A percentile compares a stretch with the other conserved stretches of the same genome.
These are phyloP conservation scores for Trichoderma reesei DNA, from an alignment of 495 filamentous ascomycete species.

Conservation along the genomic window DNA sequence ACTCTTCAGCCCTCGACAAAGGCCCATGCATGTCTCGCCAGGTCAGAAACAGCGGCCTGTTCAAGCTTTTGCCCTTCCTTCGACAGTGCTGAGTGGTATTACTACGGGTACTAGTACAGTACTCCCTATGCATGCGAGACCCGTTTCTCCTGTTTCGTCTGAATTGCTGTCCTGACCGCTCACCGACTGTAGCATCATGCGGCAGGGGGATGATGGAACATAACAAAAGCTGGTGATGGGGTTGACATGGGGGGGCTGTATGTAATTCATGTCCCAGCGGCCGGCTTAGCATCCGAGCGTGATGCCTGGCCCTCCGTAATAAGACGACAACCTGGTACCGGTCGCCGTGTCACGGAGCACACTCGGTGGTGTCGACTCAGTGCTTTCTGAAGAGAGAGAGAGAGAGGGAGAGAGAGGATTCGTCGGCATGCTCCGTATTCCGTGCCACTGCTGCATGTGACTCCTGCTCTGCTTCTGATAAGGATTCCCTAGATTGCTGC, in stretches of 20 bases:
- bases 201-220: constrained; percentile 1
- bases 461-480: too few species aligned
- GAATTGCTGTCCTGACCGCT: background rate
- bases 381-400: background rate
- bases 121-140: background rate
- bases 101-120: too few species aligned
- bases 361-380: background rate
- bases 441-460: background rate
- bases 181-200: background rate
- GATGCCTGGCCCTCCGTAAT: background rate
- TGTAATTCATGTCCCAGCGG: background rate
- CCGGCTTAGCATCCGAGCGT: constrained; percentile 6
- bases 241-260: too few species aligned
- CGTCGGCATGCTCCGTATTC: background rate
- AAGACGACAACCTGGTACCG: background rate
- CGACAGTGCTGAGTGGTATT: background rate
- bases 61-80: background rate
- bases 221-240: background rate
- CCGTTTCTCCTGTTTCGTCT: constrained; percentile 7
- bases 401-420: background rate
- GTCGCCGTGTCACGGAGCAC: background rate
- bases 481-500: too few species aligned
- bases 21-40: background rate
- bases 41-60: background rate
- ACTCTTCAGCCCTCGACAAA: background rate